Evolutionary conservation across 306 rosid genomes (phyloP).

Genomic region (Clitoria ternatea): DNA sequence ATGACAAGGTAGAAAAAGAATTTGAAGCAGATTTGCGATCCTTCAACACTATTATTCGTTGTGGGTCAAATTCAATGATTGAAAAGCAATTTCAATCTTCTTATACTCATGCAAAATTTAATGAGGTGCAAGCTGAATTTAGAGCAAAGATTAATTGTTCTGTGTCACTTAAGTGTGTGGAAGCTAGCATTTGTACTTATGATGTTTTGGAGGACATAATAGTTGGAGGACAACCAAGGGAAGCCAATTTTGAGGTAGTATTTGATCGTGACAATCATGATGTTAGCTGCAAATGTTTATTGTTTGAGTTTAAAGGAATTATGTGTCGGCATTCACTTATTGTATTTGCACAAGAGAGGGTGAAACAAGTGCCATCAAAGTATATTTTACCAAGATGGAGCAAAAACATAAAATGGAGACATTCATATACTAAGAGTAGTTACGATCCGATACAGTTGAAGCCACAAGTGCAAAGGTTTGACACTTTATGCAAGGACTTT

Average conservation of each 20-base stretch:
- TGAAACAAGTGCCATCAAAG: neutral
- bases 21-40: neutral
- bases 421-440: neutral
- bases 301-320: neutral
- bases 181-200: neutral
- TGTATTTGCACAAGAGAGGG: neutral
- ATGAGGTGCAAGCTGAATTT: slow-evolving; percentile 10
- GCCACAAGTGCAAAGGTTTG: neutral
- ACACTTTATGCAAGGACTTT: neutral
- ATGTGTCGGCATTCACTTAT: neutral
- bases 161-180: neutral
- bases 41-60: neutral
- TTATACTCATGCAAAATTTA: slow-evolving; percentile 14
- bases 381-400: neutral
- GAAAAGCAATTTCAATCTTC: neutral
- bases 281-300: neutral
- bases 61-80: neutral
- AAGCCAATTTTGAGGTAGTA: neutral
- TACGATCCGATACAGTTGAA: neutral
- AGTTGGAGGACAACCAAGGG: neutral
- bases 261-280: neutral
- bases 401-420: neutral
- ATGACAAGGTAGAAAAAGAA: neutral
- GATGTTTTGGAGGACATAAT: neutral
- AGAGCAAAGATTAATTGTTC: slow-evolving; percentile 5